These are phyloP conservation scores for Ophiosphaerella korrae DNA, from an alignment of 2,329 filamentous ascomycete species.

Conservation along the genomic window DNA sequence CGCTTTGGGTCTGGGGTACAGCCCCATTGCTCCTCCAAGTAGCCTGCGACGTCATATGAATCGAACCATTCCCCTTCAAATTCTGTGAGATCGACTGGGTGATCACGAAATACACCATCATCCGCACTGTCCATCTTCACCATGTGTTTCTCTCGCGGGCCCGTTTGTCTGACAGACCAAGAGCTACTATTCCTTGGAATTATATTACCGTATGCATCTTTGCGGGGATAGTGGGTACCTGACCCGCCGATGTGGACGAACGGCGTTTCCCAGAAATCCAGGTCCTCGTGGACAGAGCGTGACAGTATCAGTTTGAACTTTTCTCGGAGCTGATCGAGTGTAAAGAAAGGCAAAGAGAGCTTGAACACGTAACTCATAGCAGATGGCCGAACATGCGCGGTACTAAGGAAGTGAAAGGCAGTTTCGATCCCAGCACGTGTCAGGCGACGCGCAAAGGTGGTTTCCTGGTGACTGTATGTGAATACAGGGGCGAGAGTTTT, in stretches of 20 bases:
- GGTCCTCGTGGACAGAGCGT: conserved; percentile 50
- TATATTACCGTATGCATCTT: conserved; percentile 46
- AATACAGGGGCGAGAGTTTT: conserved; percentile 46
- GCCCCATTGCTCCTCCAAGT: conserved; percentile 65
- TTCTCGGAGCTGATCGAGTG: conserved; percentile 46
- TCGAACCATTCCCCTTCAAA: conserved; percentile 80
- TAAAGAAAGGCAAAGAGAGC: conserved; percentile 67
- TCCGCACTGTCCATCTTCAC: conserved; percentile 18
- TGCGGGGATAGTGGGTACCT: conserved; percentile 65
- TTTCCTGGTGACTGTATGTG: conserved; percentile 67
- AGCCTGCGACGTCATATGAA: conserved; percentile 75
- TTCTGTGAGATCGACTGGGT: conserved; percentile 59
- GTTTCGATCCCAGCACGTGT: conserved; percentile 69
- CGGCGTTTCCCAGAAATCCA: conserved; percentile 65
- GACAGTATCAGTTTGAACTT: conserved; percentile 49
- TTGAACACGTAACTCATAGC: conserved; percentile 64
- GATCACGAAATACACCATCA: conserved; percentile 27
- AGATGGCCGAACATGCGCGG: conserved; percentile 35
- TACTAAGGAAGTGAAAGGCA: conserved; percentile 64
- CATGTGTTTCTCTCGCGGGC: conserved; percentile 39
- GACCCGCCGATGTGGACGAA: conserved; percentile 70
- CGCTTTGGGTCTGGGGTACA: conserved; percentile 65
- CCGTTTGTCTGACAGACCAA: conserved; percentile 41
- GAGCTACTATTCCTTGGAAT: conserved; percentile 31
- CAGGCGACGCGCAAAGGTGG: conserved; percentile 71